Evolutionary conservation across 1,284 basidiomycete genomes (phyloP), one percentile per base, ranked within the genome.

Genomic region (Albatrellus sp.): DNA sequence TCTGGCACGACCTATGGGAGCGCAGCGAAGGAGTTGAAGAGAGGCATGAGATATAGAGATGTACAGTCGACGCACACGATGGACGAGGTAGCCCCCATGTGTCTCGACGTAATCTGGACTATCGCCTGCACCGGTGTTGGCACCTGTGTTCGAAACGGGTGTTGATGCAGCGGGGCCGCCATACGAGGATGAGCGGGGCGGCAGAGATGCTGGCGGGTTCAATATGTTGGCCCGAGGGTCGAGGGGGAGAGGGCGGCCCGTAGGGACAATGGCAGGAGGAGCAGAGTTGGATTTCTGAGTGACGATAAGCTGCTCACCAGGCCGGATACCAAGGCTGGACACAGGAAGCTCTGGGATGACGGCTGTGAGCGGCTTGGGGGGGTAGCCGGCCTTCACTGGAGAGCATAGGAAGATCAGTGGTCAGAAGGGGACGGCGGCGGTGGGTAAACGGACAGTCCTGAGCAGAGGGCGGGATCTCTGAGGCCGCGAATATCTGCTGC

Each of bases 301-400:
- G 31, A 91, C 84, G 51, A 90, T 87, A 46, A 93, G 71, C 62
- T 90, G 88, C 49, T 93, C 90, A 1, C 89, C 87, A 13, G 69
- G 59, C 46, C 73, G 70, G 24, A 93, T 66, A 10, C 87, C 89
- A 19, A 93, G 72, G 46, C 83, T 82, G 0, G 80, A 72, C 32
- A 92, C 53, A 0, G 82, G 74, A 13, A 86, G 72, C 48, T 81
- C 76, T 3, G 80, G 77, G n/a, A 84, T 64, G 35, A 87, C 60
- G 1, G 37, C 51, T 3, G 79, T 79, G 33, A 92, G 69, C 1
- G 75, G 55, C 42, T 72, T 74, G 0, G 89, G 89, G 1, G 90
- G 90, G 60, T 92, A 92, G 35, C 90, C 87, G 24, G 75, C 72
- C 63, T 85, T 91, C 52, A 93, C 90, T 93, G 50, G 14, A 40